A percentile compares a stretch with the other conserved stretches of the same genome.
Conservation (phyloP, 2,329 filamentous ascomycete genomes). For the Lachnellula arida region DNA sequence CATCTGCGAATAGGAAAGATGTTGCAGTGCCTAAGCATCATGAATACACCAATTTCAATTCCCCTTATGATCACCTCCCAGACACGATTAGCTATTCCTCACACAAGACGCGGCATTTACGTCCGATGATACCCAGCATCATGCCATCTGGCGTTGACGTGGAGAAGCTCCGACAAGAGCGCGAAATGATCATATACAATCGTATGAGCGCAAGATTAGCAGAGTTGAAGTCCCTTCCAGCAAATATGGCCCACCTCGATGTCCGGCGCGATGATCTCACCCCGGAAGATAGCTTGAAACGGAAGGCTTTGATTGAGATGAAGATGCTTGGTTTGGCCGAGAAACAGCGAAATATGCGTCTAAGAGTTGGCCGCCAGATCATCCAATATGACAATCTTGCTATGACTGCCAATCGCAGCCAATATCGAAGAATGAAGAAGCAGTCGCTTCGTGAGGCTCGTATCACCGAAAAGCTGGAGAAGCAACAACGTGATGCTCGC, state of each 20-base stretch:
- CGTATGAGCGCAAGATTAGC: constrained; percentile 79
- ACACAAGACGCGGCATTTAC: constrained; percentile 70
- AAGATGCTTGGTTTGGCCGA: constrained; percentile 85
- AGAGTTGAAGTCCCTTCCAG: constrained; percentile 78
- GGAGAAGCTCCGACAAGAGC: constrained; percentile 78
- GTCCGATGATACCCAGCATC: constrained; percentile 78
- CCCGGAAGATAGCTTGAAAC: constrained; percentile 76
- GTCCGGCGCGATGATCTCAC: constrained; percentile 63
- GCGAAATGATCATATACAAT: constrained; percentile 85
- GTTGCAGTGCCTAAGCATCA: constrained; percentile 39
- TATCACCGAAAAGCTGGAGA: constrained; percentile 98
- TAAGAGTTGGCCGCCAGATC: constrained; percentile 86
- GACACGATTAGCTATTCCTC: constrained; percentile 70
- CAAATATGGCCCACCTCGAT: constrained; percentile 85
- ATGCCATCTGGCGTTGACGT: constrained; percentile 87
- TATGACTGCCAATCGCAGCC: constrained; percentile 90
- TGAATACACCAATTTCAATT: constrained; percentile 58
- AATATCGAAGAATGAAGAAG: constrained; percentile 94
- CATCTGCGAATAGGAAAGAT: constrained; percentile 32
- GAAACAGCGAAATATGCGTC: constrained; percentile 81
- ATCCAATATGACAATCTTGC: constrained; percentile 93
- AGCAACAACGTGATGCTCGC: constrained; percentile 93
- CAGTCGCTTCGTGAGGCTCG: constrained; percentile 91
- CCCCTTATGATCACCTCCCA: constrained; percentile 52
- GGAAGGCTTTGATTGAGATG: constrained; percentile 90